These are phyloP conservation scores for Erodium texanum DNA, from an alignment of 441 rosid species.

Conservation along the genomic window DNA sequence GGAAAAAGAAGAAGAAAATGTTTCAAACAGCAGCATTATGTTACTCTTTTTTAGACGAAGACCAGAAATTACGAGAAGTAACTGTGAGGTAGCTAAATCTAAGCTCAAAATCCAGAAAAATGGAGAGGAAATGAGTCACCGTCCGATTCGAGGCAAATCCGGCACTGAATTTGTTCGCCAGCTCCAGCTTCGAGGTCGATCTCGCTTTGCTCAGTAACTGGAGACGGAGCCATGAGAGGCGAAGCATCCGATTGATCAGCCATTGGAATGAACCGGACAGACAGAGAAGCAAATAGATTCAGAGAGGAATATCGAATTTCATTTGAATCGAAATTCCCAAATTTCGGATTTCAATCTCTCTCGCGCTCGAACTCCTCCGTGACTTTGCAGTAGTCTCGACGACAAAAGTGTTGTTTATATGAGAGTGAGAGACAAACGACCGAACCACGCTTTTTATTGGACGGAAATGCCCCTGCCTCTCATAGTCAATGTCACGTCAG, in stretches of 20 bases:
- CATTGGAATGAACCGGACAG: conserved; percentile 31
- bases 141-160: conserved; percentile 95
- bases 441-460: neutral
- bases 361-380: neutral
- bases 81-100: neutral
- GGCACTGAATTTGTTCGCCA: conserved; percentile 90
- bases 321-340: conserved; percentile 1
- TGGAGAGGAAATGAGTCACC: conserved; percentile 32
- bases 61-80: neutral
- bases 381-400: neutral
- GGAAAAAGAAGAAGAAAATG: neutral
- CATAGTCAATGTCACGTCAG: too few species aligned
- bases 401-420: neutral
- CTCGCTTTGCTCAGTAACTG: conserved; percentile 60
- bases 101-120: neutral
- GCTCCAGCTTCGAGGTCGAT: conserved; percentile 99
- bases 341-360: neutral
- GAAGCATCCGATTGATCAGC: conserved; percentile 52
- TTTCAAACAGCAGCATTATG: neutral
- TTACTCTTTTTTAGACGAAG: neutral
- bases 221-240: conserved; percentile 72
- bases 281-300: neutral
- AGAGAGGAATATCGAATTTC: neutral
- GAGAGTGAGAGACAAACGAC: neutral
- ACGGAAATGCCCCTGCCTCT: neutral